A percentile compares a stretch with the other conserved stretches of the same genome.
phyloP scores from a whole-genome alignment of 345 rosid genomes.

The Stellera chamaejasme region DNA sequence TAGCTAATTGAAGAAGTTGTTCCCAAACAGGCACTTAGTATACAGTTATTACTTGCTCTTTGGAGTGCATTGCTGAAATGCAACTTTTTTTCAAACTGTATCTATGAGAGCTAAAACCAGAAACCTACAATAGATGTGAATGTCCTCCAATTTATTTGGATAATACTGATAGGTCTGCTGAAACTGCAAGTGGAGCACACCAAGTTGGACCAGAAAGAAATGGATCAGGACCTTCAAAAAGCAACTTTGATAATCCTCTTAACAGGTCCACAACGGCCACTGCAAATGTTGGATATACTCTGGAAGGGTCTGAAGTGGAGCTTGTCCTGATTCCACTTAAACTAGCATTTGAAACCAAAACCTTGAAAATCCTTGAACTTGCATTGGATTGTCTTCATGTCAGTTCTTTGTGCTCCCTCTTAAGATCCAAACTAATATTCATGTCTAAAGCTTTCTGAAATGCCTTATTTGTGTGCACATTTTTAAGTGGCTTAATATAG shows the following conservation, averaged over 20 bases:
- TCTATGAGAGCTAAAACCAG: no score
- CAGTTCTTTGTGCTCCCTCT: constrained; percentile 17
- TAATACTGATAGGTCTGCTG: constrained; percentile 37
- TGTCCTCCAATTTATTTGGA: not conserved
- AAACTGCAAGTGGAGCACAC: constrained; percentile 46
- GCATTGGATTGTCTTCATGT: constrained; percentile 99
- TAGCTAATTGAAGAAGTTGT: no score
- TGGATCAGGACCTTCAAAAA: constrained; percentile 12
- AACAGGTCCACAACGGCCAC: constrained; percentile 34
- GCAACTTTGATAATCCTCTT: no score
- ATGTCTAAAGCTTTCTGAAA: no score
- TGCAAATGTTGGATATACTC: constrained; percentile 80
- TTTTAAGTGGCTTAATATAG: constrained; percentile 11
- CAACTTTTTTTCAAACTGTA: no score
- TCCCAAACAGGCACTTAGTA: no score
- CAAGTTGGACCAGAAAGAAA: constrained; percentile 35
- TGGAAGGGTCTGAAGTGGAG: constrained; percentile 74
- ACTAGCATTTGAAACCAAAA: constrained; percentile 90
- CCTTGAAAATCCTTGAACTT: constrained; percentile 75
- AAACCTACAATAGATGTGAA: constrained; percentile 3
- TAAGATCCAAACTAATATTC: no score
- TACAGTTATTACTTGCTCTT: no score
- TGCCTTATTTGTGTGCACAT: not conserved
- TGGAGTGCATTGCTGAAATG: no score
- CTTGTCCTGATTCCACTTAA: constrained; percentile 89